Percentiles rank a stretch among this genome's conserved stretches.
These are phyloP conservation scores for Orbilia javanica DNA, from an alignment of 2,329 filamentous ascomycete species.

Conservation along the genomic window DNA sequence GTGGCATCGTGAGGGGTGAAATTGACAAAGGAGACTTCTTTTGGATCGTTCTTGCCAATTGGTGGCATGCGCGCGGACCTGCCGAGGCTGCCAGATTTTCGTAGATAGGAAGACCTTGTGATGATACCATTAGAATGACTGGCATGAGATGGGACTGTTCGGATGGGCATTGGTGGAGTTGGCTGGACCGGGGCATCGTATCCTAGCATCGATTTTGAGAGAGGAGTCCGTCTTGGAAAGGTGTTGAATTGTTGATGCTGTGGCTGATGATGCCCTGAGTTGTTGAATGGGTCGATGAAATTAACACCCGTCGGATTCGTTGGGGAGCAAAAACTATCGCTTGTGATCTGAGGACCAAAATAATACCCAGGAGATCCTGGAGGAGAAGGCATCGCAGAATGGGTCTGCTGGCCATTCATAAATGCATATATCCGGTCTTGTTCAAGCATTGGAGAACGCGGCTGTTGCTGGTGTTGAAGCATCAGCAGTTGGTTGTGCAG, in stretches of 20 bases:
- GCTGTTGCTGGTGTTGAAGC: constrained; percentile 55
- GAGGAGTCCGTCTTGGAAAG: constrained; percentile 51
- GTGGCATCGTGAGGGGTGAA: constrained; percentile 84
- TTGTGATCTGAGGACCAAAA: constrained; percentile 40
- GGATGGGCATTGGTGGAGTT: constrained; percentile 51
- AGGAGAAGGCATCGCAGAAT: constrained; percentile 56
- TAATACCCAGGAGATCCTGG: constrained; percentile 55
- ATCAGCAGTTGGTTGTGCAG: constrained; percentile 43
- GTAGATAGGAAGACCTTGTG: constrained; percentile 50
- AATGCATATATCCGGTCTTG: constrained; percentile 43
- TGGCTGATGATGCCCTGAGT: constrained; percentile 55
- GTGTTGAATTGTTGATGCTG: constrained; percentile 57
- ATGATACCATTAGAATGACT: constrained; percentile 41
- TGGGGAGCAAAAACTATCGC: constrained; percentile 52
- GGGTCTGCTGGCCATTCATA: constrained; percentile 44
- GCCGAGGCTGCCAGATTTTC: constrained; percentile 57
- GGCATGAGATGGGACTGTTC: constrained; percentile 51
- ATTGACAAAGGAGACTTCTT: constrained; percentile 80
- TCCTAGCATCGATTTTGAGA: constrained; percentile 52
- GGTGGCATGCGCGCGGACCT: constrained; percentile 57
- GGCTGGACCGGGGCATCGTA: constrained; percentile 50
- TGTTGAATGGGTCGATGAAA: constrained; percentile 58
- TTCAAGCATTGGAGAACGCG: constrained; percentile 51
- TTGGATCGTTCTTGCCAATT: constrained; percentile 48
- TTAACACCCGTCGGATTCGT: constrained; percentile 36